Evolutionary conservation across 2,329 filamentous ascomycete species (phyloP).

Genomic region (Hypoxylon sp.): DNA sequence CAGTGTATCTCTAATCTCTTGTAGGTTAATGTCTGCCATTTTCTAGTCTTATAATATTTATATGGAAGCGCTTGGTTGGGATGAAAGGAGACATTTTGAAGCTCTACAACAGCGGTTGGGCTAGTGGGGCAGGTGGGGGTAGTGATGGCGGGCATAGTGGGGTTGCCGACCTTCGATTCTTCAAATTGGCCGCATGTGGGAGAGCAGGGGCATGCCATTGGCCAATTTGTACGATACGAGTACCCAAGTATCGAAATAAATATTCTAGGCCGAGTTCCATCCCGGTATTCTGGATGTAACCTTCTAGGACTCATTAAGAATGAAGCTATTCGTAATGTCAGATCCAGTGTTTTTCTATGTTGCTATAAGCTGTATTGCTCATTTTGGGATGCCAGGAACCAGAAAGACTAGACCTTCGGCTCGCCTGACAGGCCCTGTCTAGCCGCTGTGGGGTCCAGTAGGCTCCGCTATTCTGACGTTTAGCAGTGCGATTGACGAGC

Average conservation of each 20-base stretch:
- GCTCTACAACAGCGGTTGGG: conserved; percentile 4
- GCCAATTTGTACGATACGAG: conserved; percentile 7
- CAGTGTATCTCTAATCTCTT: conserved; percentile 74
- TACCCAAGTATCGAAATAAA: conserved; percentile 9
- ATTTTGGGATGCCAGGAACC: background rate
- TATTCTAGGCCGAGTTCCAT: background rate
- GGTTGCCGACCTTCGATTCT: conserved; percentile 23
- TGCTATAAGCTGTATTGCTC: background rate
- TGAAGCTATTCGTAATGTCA: background rate
- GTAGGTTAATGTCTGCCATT: conserved; percentile 72
- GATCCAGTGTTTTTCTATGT: background rate
- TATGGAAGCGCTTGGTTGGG: conserved; percentile 3
- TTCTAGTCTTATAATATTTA: conserved; percentile 24
- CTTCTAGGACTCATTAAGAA: background rate
- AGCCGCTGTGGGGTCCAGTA: conserved; percentile 37
- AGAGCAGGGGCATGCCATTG: conserved; percentile 34
- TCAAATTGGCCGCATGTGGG: conserved; percentile 37
- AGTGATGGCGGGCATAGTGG: conserved; percentile 22
- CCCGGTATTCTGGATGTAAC: background rate
- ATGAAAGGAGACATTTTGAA: conserved; percentile 20
- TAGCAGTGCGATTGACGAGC: conserved; percentile 35
- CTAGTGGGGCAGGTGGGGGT: conserved; percentile 17
- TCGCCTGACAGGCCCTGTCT: background rate
- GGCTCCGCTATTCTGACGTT: conserved; percentile 47
- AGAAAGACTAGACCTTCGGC: background rate